A percentile compares a stretch with the other conserved stretches of the same genome.
phyloP scores from a whole-genome alignment of 73 alveolate species.

The Paramecium pentaurelia region DNA sequence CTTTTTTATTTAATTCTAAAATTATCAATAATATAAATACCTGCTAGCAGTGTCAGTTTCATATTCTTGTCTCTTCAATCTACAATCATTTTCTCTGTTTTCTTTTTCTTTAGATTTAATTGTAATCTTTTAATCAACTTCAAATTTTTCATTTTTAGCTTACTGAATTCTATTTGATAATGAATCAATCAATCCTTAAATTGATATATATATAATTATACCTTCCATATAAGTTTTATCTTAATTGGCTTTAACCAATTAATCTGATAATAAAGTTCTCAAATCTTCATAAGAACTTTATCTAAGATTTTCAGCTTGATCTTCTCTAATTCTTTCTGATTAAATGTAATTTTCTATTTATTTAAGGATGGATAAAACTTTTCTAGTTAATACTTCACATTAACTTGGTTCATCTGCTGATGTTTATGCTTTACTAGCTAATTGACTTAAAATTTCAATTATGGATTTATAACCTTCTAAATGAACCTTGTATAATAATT shows the following conservation, averaged over 20 bases:
- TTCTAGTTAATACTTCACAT: conserved; percentile 26
- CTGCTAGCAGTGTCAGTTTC: not conserved
- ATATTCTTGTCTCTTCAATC: conserved; percentile 26
- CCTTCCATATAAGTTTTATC: conserved; percentile 47
- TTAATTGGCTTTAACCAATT: conserved; percentile 35
- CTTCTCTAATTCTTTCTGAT: conserved; percentile 45
- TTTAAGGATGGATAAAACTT: not conserved
- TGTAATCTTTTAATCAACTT: conserved; percentile 23
- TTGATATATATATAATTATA: not conserved
- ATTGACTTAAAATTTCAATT: not conserved
- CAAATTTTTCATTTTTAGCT: conserved; percentile 39
- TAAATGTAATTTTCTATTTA: conserved; percentile 9
- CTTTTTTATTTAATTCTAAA: conserved; percentile 8
- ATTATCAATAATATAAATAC: not conserved
- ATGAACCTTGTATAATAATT: not conserved
- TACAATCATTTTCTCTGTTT: conserved; percentile 37
- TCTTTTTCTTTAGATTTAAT: conserved; percentile 24
- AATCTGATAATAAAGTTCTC: not conserved
- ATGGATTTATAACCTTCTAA: conserved; percentile 43
- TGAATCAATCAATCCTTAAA: not conserved
- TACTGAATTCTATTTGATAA: not conserved
- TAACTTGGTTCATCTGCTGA: conserved; percentile 18
- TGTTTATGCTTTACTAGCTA: conserved; percentile 2
- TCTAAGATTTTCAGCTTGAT: conserved; percentile 24
- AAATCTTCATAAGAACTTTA: not conserved